Percentiles rank a stretch among this genome's conserved stretches.
These are phyloP conservation scores for Pseudogymnoascus sp. DNA, from an alignment of 2,329 filamentous ascomycete genomes.

Conservation along the genomic window DNA sequence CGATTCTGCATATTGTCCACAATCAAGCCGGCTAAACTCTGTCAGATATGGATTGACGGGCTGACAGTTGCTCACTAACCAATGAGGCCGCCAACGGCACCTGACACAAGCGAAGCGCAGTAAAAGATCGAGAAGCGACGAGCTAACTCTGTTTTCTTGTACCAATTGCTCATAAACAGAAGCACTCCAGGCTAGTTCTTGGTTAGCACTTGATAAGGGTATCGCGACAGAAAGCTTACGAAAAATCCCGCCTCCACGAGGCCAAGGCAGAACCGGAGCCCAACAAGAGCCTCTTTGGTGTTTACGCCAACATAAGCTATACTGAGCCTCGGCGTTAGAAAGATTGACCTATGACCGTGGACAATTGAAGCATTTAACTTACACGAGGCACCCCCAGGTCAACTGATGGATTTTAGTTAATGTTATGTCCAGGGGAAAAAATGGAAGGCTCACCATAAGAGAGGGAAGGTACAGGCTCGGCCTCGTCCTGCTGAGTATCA, in stretches of 20 bases:
- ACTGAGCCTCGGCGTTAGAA: constrained; percentile 30
- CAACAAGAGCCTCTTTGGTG: constrained; percentile 32
- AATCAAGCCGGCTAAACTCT: constrained; percentile 15
- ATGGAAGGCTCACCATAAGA: constrained; percentile 37
- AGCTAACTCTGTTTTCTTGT: constrained; percentile 42
- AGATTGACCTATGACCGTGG: not conserved
- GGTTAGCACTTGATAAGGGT: not conserved
- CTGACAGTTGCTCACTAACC: not conserved
- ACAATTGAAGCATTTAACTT: not conserved
- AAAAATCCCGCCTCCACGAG: constrained; percentile 25
- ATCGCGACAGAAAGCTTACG: not conserved
- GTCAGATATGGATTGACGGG: not conserved
- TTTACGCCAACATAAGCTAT: constrained; percentile 41
- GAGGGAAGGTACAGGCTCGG: constrained; percentile 32
- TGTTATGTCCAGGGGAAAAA: constrained; percentile 13
- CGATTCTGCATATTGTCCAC: constrained; percentile 25
- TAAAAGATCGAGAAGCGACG: constrained; percentile 48
- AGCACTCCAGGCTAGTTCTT: constrained; percentile 29
- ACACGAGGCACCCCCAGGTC: not conserved
- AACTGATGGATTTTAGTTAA: not conserved
- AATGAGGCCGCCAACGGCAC: constrained; percentile 37
- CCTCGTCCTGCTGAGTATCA: constrained; percentile 4
- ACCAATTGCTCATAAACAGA: constrained; percentile 45
- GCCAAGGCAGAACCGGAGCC: constrained; percentile 32
- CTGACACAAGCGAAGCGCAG: constrained; percentile 43